These are phyloP conservation scores for Xylaria arbuscula DNA, from an alignment of 2,329 filamentous ascomycete genomes.

Conservation along the genomic window DNA sequence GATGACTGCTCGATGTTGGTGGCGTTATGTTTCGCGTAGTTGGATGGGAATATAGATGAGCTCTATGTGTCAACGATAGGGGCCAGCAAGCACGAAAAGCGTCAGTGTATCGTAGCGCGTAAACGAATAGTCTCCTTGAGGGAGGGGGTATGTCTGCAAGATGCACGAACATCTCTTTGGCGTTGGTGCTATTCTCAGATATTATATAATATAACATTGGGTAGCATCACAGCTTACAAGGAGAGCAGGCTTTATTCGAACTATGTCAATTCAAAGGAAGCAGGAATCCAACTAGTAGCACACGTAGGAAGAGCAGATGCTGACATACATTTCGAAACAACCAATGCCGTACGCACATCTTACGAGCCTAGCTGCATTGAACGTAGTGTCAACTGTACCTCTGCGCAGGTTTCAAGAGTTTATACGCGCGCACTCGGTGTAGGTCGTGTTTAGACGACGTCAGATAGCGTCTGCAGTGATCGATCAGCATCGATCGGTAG, in stretches of 20 bases:
- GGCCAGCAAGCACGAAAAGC: background rate
- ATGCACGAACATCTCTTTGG: background rate
- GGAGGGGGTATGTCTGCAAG: background rate
- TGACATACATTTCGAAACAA: conserved; percentile 1
- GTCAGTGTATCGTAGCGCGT: background rate
- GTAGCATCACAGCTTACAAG: background rate
- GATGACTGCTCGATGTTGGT: background rate
- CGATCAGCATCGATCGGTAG: background rate
- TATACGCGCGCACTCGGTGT: background rate
- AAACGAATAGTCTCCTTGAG: background rate
- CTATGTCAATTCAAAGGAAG: background rate
- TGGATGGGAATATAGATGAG: background rate
- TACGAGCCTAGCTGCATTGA: background rate
- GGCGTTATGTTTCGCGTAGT: background rate
- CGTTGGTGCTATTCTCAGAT: background rate
- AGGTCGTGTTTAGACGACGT: background rate
- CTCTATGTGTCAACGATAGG: background rate
- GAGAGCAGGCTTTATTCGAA: background rate
- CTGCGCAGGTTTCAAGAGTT: background rate
- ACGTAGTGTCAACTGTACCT: background rate
- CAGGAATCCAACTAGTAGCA: background rate
- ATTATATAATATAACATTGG: background rate
- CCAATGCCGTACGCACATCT: background rate
- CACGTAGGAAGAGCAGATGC: background rate
- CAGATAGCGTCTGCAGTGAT: background rate